These are phyloP conservation scores for Eutrema salsugineum DNA, from an alignment of 441 rosid genomes.

Conservation along the genomic window DNA sequence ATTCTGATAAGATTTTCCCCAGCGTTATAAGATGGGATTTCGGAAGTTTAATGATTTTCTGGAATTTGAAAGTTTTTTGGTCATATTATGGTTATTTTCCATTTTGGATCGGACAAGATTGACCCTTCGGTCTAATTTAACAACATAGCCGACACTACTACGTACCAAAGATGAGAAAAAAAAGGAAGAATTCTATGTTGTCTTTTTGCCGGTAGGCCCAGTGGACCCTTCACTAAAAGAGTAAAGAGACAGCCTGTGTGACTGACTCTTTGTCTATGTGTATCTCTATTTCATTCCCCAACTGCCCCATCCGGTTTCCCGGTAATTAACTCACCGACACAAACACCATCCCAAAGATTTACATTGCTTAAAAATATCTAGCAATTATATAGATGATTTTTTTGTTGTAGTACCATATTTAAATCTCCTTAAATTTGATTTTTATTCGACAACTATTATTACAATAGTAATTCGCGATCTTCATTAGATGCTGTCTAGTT, in stretches of 20 bases:
- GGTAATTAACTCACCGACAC: constrained; percentile 29
- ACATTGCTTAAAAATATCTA: constrained; percentile 1
- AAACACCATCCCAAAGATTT: background rate
- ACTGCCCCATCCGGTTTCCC: constrained; percentile 12
- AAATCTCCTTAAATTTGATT: background rate
- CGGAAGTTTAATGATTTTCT: no score
- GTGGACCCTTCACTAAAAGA: constrained; percentile 17
- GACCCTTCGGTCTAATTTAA: constrained; percentile 13
- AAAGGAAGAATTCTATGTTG: constrained; percentile 13
- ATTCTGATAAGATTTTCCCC: no score
- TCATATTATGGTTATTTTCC: background rate
- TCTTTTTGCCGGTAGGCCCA: constrained; percentile 24
- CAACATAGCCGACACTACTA: constrained; percentile 9
- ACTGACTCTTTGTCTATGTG: background rate
- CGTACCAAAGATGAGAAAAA: background rate
- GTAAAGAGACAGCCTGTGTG: constrained; percentile 22
- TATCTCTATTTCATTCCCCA: background rate
- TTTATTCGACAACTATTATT: background rate
- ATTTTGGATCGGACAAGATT: constrained; percentile 2
- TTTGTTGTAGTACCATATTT: no score
- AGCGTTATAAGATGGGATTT: no score
- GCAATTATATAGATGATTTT: background rate
- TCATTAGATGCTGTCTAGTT: constrained; percentile 29
- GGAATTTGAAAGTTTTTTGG: no score
- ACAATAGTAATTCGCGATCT: background rate